A percentile compares a stretch with the other conserved stretches of the same genome.
Evolutionary conservation across 2,329 filamentous ascomycete species (phyloP).

Genomic region (Paracorniculantispora psalliotae): DNA sequence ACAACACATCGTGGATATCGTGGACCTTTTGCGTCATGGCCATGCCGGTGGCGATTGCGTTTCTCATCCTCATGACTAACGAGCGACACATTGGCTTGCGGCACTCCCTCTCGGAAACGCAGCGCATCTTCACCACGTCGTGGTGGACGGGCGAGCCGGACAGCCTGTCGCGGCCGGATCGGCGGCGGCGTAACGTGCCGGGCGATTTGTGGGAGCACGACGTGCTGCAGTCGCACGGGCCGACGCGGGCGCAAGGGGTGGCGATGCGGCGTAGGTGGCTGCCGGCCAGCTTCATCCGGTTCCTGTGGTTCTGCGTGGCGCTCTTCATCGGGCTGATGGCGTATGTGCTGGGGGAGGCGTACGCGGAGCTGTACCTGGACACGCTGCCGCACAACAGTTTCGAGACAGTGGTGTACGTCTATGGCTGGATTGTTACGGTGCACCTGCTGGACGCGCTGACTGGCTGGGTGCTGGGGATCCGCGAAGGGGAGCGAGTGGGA

Average conservation of each 20-base stretch:
- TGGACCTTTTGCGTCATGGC: slow-evolving; percentile 69
- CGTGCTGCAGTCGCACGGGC: slow-evolving; percentile 22
- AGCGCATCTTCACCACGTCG: slow-evolving; percentile 60
- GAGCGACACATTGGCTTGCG: slow-evolving; percentile 59
- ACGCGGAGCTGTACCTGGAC: slow-evolving; percentile 63
- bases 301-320: slow-evolving; percentile 64
- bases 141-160: slow-evolving; percentile 60
- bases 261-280: slow-evolving; percentile 51
- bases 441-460: slow-evolving; percentile 60
- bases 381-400: slow-evolving; percentile 62
- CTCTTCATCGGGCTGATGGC: slow-evolving; percentile 58
- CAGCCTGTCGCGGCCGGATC: slow-evolving; percentile 39
- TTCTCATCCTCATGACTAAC: slow-evolving; percentile 57
- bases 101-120: slow-evolving; percentile 59
- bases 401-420: slow-evolving; percentile 65
- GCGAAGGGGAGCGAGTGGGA: slow-evolving; percentile 61
- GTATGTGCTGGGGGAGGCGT: slow-evolving; percentile 64
- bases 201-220: slow-evolving; percentile 36
- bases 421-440: slow-evolving; percentile 64
- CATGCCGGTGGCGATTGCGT: slow-evolving; percentile 61
- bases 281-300: slow-evolving; percentile 62
- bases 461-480: slow-evolving; percentile 62
- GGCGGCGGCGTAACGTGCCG: slow-evolving; percentile 34
- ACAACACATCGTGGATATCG: slow-evolving; percentile 65
- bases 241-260: slow-evolving; percentile 27